These are phyloP conservation scores for Heracleum sosnowskyi DNA, from an alignment of 129 eudicot genomes.

Conservation along the genomic window DNA sequence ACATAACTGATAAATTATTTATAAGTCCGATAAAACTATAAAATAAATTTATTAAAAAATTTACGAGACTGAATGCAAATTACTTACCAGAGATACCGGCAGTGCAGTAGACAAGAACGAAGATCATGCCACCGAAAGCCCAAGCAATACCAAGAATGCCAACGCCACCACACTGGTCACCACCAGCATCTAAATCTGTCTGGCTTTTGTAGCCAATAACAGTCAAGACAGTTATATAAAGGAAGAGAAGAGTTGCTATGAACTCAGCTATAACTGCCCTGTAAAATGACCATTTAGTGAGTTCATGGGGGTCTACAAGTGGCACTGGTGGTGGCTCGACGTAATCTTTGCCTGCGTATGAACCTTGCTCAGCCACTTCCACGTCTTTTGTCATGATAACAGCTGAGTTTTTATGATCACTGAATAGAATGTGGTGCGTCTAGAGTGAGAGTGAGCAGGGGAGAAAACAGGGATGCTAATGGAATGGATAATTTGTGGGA, in stretches of 20 bases:
- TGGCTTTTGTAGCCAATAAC: conserved; percentile 73
- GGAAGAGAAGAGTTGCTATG: conserved; percentile 63
- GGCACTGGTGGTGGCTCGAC: conserved; percentile 88
- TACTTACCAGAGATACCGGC: conserved; percentile 73
- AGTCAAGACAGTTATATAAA: conserved; percentile 56
- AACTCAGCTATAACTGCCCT: conserved; percentile 76
- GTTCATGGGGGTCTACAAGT: conserved; percentile 55
- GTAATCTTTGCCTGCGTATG: conserved; percentile 70
- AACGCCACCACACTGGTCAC: conserved; percentile 65
- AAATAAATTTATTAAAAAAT: too few relatives aligned
- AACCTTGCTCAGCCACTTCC: conserved; percentile 45
- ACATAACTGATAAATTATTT: not conserved
- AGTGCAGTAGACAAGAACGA: conserved; percentile 85
- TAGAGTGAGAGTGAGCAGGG: conserved; percentile 10
- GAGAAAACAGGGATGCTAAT: conserved; percentile 1
- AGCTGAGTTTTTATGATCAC: too few relatives aligned
- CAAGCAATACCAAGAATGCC: conserved; percentile 78
- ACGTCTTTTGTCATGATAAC: conserved; percentile 42
- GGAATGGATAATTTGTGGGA: not conserved
- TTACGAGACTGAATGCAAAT: not conserved
- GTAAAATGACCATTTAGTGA: conserved; percentile 70
- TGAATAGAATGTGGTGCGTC: not conserved
- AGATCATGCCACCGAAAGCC: conserved; percentile 91
- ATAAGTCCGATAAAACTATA: not conserved
- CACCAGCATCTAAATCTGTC: conserved; percentile 21